Evolutionary conservation across 108 stramenopile genomes (phyloP), one percentile per base, ranked within the genome.

Genomic region (Cylindrotheca fusiformis): DNA sequence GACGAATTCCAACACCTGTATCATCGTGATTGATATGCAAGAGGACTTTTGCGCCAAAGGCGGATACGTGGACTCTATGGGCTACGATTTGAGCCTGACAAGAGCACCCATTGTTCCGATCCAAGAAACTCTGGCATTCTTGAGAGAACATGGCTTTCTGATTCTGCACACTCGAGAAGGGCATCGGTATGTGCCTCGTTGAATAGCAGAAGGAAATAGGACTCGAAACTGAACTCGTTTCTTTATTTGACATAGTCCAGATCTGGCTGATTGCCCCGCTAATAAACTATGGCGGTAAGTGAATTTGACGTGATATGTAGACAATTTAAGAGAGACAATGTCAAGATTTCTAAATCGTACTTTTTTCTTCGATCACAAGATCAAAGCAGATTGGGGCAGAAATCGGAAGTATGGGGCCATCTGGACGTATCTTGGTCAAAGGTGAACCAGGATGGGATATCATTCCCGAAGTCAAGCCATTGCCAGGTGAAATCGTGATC

Each of bases 361-460:
- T n/a, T n/a, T n/a, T n/a, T n/a, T n/a, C n/a, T n/a, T n/a, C n/a
- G n/a, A n/a, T n/a, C n/a, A n/a, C n/a, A 6, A 41, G 36, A 20
- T 63, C 59, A 2, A 31, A 55, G 49, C 83, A 77, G 41, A 84
- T 84, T 64, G 79, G 79, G 19, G 83, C 79, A 8, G 79, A 48
- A 18, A 84, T 84, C 46, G 83, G 83, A n/a, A 51, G 36, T 32
- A 2, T 10, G 0, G 83, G 83, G 3, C 83, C 83, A 21, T 78
- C 79, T 55, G 83, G 83, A 31, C 71, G 82, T 6, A 79, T 83
- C 26, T 22, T 83, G 20, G 65, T 80, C n/a, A 51, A 64, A 22
- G 82, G 82, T 1, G 82, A 79, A 58, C 74, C 77, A 20, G 82
- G 82, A 18, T 83, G 82, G 82, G 82, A 83, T 49, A 76, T 83